Conservation (phyloP, 352 stramenopile genomes). For the Aphanomyces stellatus region DNA sequence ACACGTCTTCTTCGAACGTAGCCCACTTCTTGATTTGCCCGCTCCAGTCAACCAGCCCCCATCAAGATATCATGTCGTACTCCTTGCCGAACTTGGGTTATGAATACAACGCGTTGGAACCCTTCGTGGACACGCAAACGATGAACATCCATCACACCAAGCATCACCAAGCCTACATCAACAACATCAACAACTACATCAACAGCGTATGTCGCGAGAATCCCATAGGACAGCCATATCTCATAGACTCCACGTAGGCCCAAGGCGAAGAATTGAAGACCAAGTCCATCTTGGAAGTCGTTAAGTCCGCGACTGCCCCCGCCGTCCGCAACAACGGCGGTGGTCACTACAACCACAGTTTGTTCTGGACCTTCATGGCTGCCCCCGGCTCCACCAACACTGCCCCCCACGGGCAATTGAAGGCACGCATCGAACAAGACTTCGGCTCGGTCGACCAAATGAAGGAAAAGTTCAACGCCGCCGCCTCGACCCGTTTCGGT, state of each 20-base stretch:
- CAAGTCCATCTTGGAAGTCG: conserved; percentile 77
- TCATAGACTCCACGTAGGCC: conserved; percentile 26
- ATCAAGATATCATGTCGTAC: conserved; percentile 48
- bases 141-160: conserved; percentile 91
- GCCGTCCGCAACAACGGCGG: conserved; percentile 79
- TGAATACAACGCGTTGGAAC: conserved; percentile 82
- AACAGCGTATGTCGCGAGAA: conserved; percentile 28
- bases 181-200: conserved; percentile 88
- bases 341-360: conserved; percentile 76
- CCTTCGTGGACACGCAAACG: conserved; percentile 81
- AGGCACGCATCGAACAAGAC: conserved; percentile 79
- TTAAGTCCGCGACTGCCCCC: conserved; percentile 59
- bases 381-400: conserved; percentile 63
- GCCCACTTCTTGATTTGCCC: conserved; percentile 15
- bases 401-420: conserved; percentile 65
- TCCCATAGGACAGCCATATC: neutral
- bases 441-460: conserved; percentile 89
- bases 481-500: conserved; percentile 80
- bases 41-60: neutral
- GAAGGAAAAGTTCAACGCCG: conserved; percentile 84
- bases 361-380: conserved; percentile 94
- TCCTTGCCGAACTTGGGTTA: conserved; percentile 74
- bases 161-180: conserved; percentile 86
- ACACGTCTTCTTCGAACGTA: neutral
- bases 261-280: conserved; percentile 56